A percentile compares a stretch with the other conserved stretches of the same genome.
phyloP scores from a whole-genome alignment of 495 filamentous ascomycete genomes.

The Viridothelium virens region DNA sequence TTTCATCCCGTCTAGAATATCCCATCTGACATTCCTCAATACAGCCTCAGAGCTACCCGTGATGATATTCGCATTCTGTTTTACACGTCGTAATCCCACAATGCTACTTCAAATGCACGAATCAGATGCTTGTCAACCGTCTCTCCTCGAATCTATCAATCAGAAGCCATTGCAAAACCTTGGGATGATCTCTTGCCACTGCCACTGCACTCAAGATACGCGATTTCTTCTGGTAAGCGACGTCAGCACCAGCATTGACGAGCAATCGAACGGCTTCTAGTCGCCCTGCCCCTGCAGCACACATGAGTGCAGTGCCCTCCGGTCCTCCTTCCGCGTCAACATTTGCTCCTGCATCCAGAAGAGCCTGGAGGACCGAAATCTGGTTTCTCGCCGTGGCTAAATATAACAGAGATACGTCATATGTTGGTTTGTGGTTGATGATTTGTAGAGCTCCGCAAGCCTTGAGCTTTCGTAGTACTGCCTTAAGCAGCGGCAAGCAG shows the following conservation, averaged over 20 bases:
- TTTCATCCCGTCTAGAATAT: too few species aligned
- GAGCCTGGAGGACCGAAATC: not conserved
- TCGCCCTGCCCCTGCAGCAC: not conserved
- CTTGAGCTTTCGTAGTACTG: not conserved
- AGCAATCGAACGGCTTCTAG: not conserved
- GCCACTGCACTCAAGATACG: not conserved
- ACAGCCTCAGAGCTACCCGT: too few species aligned
- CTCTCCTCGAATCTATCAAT: not conserved
- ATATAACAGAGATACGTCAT: not conserved
- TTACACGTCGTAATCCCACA: too few species aligned
- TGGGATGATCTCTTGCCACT: not conserved
- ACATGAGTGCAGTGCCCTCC: slow-evolving; percentile 1
- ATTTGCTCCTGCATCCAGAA: not conserved
- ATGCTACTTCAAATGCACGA: too few species aligned
- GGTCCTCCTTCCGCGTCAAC: not conserved
- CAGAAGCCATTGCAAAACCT: not conserved
- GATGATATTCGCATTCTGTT: too few species aligned
- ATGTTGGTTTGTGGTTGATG: not conserved
- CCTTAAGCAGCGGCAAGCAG: not conserved
- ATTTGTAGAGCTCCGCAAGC: not conserved
- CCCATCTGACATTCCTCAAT: too few species aligned
- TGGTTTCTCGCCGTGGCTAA: not conserved
- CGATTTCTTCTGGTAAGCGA: not conserved
- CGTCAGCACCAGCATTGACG: not conserved
- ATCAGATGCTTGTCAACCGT: not conserved